A percentile compares a stretch with the other conserved stretches of the same genome.
Evolutionary conservation across 192 early-diverging fungal species (phyloP).

Genomic region (Rhizophagus prolifer): DNA sequence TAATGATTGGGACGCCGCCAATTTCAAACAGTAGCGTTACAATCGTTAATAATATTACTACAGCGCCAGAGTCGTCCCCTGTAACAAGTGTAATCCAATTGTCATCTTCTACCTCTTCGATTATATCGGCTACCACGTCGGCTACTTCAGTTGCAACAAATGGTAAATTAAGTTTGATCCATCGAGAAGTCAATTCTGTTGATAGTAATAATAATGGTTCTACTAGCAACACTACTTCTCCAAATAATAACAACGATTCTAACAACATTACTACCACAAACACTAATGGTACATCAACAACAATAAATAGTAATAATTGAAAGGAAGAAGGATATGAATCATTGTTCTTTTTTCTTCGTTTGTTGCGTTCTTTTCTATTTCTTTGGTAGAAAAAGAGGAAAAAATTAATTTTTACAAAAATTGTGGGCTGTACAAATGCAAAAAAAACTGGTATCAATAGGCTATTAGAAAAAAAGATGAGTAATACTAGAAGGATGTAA

Average conservation of each 20-base stretch:
- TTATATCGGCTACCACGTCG: neutral
- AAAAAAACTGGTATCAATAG: neutral
- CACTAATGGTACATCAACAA: constrained; percentile 29
- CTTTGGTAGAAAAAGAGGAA: neutral
- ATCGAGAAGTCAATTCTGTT: neutral
- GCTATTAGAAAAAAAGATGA: neutral
- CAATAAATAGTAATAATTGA: constrained; percentile 25
- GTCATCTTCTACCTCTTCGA: constrained; percentile 1
- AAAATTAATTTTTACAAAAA: neutral
- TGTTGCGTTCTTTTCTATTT: neutral
- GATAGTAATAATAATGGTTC: constrained; percentile 2
- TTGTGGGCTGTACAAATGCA: neutral
- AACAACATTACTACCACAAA: neutral
- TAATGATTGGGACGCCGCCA: neutral
- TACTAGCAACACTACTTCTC: neutral
- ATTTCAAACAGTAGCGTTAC: neutral
- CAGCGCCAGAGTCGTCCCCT: neutral
- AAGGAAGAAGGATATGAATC: neutral
- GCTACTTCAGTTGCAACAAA: neutral
- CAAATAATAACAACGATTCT: neutral
- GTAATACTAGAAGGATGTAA: neutral
- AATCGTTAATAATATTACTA: neutral
- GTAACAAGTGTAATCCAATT: neutral
- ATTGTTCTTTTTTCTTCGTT: neutral
- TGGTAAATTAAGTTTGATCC: constrained; percentile 6